These are phyloP conservation scores for Acanthamoeba pearcei DNA, from an alignment of 208 protist genomes.

Conservation along the genomic window DNA sequence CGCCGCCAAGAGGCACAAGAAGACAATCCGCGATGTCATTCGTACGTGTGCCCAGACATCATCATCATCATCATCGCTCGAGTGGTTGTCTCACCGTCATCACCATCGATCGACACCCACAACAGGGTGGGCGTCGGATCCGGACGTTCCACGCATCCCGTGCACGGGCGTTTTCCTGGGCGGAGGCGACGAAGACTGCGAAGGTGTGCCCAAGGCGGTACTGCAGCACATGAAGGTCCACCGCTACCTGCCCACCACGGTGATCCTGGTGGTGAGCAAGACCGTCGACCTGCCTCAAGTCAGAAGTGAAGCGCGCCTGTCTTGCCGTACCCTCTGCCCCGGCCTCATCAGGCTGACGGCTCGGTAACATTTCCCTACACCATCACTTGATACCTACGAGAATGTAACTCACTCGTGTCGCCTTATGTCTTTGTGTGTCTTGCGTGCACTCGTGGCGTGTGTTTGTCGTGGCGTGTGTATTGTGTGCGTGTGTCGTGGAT, in stretches of 20 bases:
- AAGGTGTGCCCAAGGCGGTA: background rate
- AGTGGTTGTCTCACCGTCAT: background rate
- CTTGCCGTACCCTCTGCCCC: background rate
- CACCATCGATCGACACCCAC: background rate
- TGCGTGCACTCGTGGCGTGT: too few relatives aligned
- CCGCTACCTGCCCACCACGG: background rate
- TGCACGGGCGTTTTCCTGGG: slow-evolving; percentile 22
- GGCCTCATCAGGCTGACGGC: background rate
- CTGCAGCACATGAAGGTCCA: background rate
- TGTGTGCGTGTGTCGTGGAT: too few relatives aligned
- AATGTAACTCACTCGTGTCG: too few relatives aligned
- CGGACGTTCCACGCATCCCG: background rate
- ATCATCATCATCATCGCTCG: background rate
- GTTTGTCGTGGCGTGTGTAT: too few relatives aligned
- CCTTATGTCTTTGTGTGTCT: too few relatives aligned
- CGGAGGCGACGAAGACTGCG: background rate
- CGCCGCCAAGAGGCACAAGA: background rate
- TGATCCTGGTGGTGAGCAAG: background rate
- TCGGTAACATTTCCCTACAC: background rate
- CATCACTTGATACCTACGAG: too few relatives aligned
- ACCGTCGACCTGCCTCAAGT: background rate
- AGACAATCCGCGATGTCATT: slow-evolving; percentile 17
- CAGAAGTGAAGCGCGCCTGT: background rate
- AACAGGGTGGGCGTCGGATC: background rate
- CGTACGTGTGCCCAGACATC: background rate